A percentile compares a stretch with the other conserved stretches of the same genome.
phyloP scores from a whole-genome alignment of 2,329 filamentous ascomycete species.

The Botryotinia globosa region DNA sequence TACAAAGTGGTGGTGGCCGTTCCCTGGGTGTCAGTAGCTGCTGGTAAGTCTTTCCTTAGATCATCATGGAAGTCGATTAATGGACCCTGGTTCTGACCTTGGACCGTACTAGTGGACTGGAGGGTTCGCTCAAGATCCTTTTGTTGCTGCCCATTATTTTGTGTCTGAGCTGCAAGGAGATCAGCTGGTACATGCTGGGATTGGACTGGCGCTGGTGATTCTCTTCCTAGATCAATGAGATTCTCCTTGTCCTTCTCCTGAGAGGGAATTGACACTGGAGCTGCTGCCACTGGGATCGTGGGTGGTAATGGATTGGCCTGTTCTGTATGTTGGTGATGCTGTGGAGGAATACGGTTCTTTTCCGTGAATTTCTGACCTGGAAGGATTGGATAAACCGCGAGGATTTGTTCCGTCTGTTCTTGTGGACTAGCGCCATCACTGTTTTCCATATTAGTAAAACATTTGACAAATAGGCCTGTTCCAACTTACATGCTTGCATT shows the following conservation, averaged over 20 bases:
- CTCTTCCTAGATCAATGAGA: constrained; percentile 58
- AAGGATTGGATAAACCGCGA: constrained; percentile 81
- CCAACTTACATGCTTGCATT: constrained; percentile 72
- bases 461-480: not conserved
- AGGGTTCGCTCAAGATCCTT: constrained; percentile 35
- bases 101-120: constrained; percentile 28
- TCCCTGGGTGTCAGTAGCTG: constrained; percentile 21
- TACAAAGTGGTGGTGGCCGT: constrained; percentile 22
- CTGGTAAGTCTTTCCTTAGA: constrained; percentile 50
- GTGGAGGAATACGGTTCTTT: constrained; percentile 56
- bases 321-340: constrained; percentile 26
- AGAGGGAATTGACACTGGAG: constrained; percentile 18
- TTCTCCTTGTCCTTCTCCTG: constrained; percentile 39
- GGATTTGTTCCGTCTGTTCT: constrained; percentile 75
- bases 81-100: constrained; percentile 20
- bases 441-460: constrained; percentile 23
- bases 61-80: constrained; percentile 55
- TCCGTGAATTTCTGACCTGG: constrained; percentile 64
- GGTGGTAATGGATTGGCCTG: constrained; percentile 21
- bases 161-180: constrained; percentile 31
- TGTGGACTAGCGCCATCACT: constrained; percentile 65
- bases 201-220: constrained; percentile 17
- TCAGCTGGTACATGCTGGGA: constrained; percentile 28
- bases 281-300: constrained; percentile 14
- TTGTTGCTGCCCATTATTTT: constrained; percentile 32